A percentile compares a stretch with the other conserved stretches of the same genome.
phyloP scores from a whole-genome alignment of 2,329 filamentous ascomycete species.

The Teratosphaeria destructans region DNA sequence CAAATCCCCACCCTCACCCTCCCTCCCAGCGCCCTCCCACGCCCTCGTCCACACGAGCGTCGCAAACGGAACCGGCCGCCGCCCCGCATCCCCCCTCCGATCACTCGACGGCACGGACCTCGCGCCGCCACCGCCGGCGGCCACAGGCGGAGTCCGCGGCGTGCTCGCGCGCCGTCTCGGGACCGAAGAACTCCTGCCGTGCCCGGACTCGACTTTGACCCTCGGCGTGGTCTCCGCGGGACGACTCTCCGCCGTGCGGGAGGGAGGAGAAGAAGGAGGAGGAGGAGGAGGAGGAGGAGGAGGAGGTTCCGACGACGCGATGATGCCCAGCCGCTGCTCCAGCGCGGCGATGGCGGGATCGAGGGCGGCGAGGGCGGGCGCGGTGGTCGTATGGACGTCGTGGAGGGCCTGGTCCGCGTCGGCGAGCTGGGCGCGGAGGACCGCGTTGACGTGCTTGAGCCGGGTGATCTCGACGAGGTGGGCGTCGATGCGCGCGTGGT shows the following conservation, averaged over 20 bases:
- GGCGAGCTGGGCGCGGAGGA: background rate
- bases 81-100: background rate
- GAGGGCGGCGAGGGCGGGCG: no score
- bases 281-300: no score
- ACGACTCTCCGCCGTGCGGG: no score
- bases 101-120: background rate
- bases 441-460: background rate
- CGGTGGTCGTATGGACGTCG: no score
- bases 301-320: no score
- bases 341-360: no score
- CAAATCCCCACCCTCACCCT: no score
- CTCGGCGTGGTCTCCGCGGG: background rate
- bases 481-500: no score
- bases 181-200: background rate
- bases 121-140: background rate
- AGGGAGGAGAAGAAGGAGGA: no score
- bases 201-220: background rate
- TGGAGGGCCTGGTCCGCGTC: background rate
- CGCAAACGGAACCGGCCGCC: background rate
- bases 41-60: background rate
- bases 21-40: background rate
- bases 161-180: background rate
- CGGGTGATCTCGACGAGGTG: no score
- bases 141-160: background rate
- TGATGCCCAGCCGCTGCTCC: no score